These are phyloP conservation scores for Penicillium sp. DNA, from an alignment of 2,329 filamentous ascomycete species.

Conservation along the genomic window DNA sequence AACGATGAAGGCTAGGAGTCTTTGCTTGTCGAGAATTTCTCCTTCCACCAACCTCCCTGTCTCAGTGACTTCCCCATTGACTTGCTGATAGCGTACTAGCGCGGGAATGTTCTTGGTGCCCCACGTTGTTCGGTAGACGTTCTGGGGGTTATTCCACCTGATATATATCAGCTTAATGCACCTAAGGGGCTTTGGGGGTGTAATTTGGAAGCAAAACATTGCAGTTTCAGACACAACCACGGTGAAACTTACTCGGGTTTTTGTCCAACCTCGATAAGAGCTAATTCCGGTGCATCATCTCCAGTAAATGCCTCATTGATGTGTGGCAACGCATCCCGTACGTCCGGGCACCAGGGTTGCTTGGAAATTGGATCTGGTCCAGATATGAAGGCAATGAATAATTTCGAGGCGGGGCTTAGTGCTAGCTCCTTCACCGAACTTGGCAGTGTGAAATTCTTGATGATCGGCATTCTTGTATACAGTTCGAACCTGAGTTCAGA, in stretches of 20 bases:
- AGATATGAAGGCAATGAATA: slow-evolving; percentile 41
- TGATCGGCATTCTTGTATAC: slow-evolving; percentile 28
- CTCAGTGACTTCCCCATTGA: slow-evolving; percentile 31
- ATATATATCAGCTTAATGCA: not conserved
- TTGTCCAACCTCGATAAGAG: slow-evolving; percentile 38
- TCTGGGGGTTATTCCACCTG: slow-evolving; percentile 38
- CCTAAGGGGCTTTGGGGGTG: not conserved
- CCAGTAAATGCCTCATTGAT: slow-evolving; percentile 32
- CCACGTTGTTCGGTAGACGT: slow-evolving; percentile 39
- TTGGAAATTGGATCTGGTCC: slow-evolving; percentile 36
- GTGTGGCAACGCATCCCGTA: slow-evolving; percentile 36
- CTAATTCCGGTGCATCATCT: slow-evolving; percentile 23
- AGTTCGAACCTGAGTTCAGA: not conserved
- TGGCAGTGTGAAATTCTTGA: slow-evolving; percentile 22
- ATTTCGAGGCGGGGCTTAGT: slow-evolving; percentile 14
- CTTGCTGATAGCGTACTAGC: slow-evolving; percentile 33
- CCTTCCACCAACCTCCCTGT: slow-evolving; percentile 33
- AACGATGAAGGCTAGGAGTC: slow-evolving; percentile 23
- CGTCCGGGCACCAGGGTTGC: slow-evolving; percentile 43
- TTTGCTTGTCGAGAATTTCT: slow-evolving; percentile 31
- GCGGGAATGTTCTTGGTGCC: slow-evolving; percentile 36
- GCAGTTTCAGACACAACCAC: not conserved
- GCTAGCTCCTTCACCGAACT: slow-evolving; percentile 15
- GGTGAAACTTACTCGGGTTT: slow-evolving; percentile 32
- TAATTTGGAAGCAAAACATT: not conserved